Percentiles rank a stretch among this genome's conserved stretches.
phyloP scores from a whole-genome alignment of 2,329 filamentous ascomycete genomes.

The Periconia digitata region DNA sequence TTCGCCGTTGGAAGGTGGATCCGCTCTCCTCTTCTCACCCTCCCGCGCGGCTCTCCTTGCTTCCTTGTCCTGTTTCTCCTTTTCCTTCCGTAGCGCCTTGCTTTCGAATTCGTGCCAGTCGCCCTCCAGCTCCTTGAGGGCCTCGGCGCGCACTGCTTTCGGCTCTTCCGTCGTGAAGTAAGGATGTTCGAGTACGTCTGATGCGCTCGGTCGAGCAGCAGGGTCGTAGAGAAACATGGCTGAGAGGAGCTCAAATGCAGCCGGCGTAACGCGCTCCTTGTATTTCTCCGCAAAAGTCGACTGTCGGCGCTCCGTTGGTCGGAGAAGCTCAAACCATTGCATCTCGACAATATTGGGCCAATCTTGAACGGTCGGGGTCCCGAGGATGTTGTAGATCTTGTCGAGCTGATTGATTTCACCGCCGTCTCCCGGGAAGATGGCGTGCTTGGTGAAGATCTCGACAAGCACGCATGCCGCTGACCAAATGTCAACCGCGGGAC shows the following conservation, averaged over 20 bases:
- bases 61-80: constrained; percentile 68
- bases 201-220: constrained; percentile 75
- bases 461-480: constrained; percentile 95
- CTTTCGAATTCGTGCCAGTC: constrained; percentile 99
- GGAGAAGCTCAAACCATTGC: constrained; percentile 93
- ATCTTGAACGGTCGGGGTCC: constrained; percentile 78
- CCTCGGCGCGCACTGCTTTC: constrained; percentile 71
- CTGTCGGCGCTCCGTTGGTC: constrained; percentile 71
- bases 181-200: constrained; percentile 79
- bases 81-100: constrained; percentile 89
- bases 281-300: constrained; percentile 84
- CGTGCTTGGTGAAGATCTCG: constrained; percentile 91
- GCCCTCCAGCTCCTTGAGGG: constrained; percentile 80
- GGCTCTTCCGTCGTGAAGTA: constrained; percentile 90
- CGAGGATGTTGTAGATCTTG: constrained; percentile 91
- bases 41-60: constrained; percentile 45
- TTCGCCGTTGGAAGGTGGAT: constrained; percentile 29
- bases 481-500: constrained; percentile 95
- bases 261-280: constrained; percentile 71
- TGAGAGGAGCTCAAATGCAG: constrained; percentile 78
- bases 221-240: constrained; percentile 92
- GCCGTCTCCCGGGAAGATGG: constrained; percentile 93
- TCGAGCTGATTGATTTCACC: constrained; percentile 95
- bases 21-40: constrained; percentile 29
- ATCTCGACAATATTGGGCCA: constrained; percentile 93